Conservation (phyloP, 257 asterid species). For the Solanum sitiens region DNA sequence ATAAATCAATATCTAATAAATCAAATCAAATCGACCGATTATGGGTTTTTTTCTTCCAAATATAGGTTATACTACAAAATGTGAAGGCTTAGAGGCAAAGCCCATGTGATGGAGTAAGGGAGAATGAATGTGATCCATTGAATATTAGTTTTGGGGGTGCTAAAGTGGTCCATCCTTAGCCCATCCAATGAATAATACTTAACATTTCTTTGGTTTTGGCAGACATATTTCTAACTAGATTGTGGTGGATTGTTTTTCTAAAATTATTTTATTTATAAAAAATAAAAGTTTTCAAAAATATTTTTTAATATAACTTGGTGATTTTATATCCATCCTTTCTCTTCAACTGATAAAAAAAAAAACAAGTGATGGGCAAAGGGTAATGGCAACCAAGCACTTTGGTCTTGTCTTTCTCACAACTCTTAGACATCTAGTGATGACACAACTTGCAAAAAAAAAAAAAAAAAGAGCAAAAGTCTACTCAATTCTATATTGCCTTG, state of each 20-base stretch:
- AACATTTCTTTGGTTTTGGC: background rate
- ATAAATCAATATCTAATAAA: background rate
- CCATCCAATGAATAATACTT: background rate
- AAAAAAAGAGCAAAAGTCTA: background rate
- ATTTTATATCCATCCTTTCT: background rate
- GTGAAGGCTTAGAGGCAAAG: background rate
- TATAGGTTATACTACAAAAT: background rate
- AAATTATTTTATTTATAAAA: background rate
- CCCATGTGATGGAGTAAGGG: background rate
- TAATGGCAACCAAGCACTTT: background rate
- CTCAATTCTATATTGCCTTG: background rate
- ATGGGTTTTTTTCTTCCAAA: background rate
- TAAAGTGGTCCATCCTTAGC: slow-evolving; percentile 17
- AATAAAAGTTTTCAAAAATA: background rate
- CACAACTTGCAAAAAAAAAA: background rate
- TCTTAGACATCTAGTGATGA: background rate
- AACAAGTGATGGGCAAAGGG: background rate
- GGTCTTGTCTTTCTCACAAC: background rate
- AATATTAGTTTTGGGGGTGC: slow-evolving; percentile 2
- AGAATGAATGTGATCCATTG: background rate
- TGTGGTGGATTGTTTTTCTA: background rate
- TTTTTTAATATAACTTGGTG: background rate
- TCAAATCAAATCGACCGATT: background rate
- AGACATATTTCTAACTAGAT: background rate
- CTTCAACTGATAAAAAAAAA: background rate